Evolutionary conservation across 495 filamentous ascomycete genomes (phyloP).

Genomic region (Penicillium verhagenii): DNA sequence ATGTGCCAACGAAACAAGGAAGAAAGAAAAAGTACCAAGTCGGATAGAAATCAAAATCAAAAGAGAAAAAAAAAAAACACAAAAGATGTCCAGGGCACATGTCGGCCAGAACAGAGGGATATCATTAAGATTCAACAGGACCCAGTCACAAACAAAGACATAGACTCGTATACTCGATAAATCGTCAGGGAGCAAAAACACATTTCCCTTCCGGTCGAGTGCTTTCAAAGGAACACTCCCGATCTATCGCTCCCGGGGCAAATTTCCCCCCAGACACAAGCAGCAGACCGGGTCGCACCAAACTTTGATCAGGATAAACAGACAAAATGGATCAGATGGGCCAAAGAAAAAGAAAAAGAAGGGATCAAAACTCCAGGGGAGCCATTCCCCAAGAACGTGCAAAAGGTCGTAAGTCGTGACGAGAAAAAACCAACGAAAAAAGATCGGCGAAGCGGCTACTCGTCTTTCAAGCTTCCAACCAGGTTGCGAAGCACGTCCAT

Average conservation of each 20-base stretch:
- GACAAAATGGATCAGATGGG: neutral
- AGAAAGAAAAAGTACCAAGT: conserved; percentile 3
- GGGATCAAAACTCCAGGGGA: neutral
- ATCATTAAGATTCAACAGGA: conserved; percentile 32
- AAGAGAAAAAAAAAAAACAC: conserved; percentile 6
- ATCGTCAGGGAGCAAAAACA: conserved; percentile 21
- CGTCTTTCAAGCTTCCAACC: conserved; percentile 42
- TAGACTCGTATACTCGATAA: conserved; percentile 34
- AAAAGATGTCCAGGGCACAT: conserved; percentile 11
- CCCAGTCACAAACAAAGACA: conserved; percentile 26
- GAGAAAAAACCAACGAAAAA: conserved; percentile 3
- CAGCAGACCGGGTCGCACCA: neutral
- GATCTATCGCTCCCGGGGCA: neutral
- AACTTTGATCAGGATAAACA: neutral
- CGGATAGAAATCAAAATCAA: neutral
- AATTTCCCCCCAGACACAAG: neutral
- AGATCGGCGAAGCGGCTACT: conserved; percentile 16
- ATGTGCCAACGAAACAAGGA: neutral
- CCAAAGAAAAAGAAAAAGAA: neutral
- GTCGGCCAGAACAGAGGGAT: conserved; percentile 31
- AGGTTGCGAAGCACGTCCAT: conserved; percentile 43
- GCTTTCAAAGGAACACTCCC: conserved; percentile 1
- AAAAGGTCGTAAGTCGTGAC: conserved; percentile 1
- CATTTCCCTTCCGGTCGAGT: conserved; percentile 10
- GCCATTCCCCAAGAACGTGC: conserved; percentile 2